A percentile compares a stretch with the other conserved stretches of the same genome.
phyloP scores from a whole-genome alignment of 23 red algal genomes.

The Gracilaria caudata region DNA sequence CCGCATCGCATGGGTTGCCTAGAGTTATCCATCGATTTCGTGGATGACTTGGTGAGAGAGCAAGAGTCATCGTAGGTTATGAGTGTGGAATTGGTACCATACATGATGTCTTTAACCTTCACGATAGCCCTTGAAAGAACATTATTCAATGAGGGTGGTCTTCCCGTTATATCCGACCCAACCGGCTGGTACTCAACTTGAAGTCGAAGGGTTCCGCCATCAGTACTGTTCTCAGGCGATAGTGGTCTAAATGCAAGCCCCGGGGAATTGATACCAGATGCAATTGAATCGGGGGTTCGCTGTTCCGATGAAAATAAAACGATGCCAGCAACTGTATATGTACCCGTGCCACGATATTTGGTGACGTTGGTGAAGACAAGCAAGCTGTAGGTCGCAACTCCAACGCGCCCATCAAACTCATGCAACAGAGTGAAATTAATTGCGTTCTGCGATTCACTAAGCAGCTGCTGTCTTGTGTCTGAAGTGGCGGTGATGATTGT shows the following conservation, averaged over 20 bases:
- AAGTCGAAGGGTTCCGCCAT: not conserved
- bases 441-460: not conserved
- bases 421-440: constrained; percentile 19
- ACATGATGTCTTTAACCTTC: not conserved
- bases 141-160: not conserved
- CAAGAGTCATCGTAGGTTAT: constrained; percentile 3
- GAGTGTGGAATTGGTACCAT: constrained; percentile 7
- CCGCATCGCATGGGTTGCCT: not conserved
- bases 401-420: constrained; percentile 22
- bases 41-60: not conserved
- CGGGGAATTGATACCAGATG: constrained; percentile 31
- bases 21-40: not conserved
- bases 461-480: not conserved
- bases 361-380: constrained; percentile 16
- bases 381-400: constrained; percentile 1
- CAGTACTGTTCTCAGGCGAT: not conserved
- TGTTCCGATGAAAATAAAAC: constrained; percentile 9
- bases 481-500: constrained; percentile 16
- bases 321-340: constrained; percentile 20
- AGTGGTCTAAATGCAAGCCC: constrained; percentile 8
- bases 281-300: not conserved
- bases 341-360: constrained; percentile 1
- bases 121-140: not conserved
- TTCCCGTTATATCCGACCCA: not conserved
- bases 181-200: constrained; percentile 5